Evolutionary conservation across 192 early-diverging fungal genomes (phyloP), one percentile per base, ranked within the genome.

Genomic region (Coemansia sp.): DNA sequence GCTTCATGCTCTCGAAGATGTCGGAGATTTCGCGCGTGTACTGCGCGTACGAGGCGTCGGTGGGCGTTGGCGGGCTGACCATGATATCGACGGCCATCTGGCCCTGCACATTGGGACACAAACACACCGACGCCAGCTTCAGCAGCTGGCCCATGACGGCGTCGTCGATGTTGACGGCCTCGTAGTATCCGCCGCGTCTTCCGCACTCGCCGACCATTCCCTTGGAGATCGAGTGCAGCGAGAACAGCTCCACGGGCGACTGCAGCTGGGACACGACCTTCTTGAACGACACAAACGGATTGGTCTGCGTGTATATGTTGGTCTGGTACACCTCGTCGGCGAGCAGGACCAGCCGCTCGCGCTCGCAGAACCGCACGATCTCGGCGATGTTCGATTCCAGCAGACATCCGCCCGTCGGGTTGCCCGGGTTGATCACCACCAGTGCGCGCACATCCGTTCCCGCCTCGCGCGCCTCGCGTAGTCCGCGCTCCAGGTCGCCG

Each of bases 241-340:
- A 96, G 65, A 99, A 88, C 61, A 99, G 84, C 85, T 99, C 96
- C 65, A 92, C 92, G 4, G 72, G 64, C 4, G 87, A 81, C 8
- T 87, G 89, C 87, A 94, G 91, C 49, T 90, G 85, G 65, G 85
- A 86, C 25, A 97, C 85, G 6, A 97, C 88, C 85, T 99, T 97
- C 74, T 97, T 96, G 87, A 99, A 97, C 42, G 93, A 95, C 75
- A 93, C 92, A 81, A 98, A 99, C 25, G 97, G 97, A 37, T 89
- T 88, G 13, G 87, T 73, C 25, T 78, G 74, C 13, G 86, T 81
- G 85, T 98, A 98, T 59, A 95, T 90, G 79, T 98, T 98, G 59
- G 94, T 91, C 84, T 99, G 97, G 81, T 99, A 99, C 32, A 99
- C 97, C 71, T 99, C 97, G 81, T 99, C 97, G 1, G 97, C 97